Evolutionary conservation across 2,329 filamentous ascomycete species (phyloP), one percentile per base, ranked within the genome.

Genomic region (Trichoderma aggressivum): DNA sequence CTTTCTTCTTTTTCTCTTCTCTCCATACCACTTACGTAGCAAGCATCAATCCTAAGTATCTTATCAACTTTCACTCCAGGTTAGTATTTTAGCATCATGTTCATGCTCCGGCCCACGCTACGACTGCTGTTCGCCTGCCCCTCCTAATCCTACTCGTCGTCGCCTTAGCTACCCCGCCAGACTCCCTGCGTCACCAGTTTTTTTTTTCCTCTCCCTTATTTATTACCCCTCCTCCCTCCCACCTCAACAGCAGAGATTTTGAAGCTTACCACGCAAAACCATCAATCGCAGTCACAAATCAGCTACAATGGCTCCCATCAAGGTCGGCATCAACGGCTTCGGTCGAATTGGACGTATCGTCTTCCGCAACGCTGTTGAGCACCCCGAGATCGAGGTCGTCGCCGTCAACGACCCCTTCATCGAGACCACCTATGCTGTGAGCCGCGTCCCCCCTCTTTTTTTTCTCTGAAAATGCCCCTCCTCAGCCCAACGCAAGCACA

Each of bases 381-480:
- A 95, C 86, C 85, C 88, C 80, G 92, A 97, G 73, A 92, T 98
- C 82, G 89, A 97, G 80, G 88, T 99, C 80, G 94, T 98, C 80
- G 95, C 96, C 79, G 94, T 98, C 87, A 98, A 99, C 89, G 96
- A 98, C 85, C 96, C 96, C 79, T 98, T 99, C 92, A 98, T 99
- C 86, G 94, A 98, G 86, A 90, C 93, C 80, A 87, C 94, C 85
- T 98, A 98, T 86, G 96, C 96, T 84, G 95, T 97, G 91, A 88
- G 94, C 92, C 72, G 55, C 67, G 47, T 67, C 26, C 70, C 63
- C 71, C 60, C 55, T 36, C 64, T 71, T 26, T 61, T 43, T 43
- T 43, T 43, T 3, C 7, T 72, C 66, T 65, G 16, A 39, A 21
- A 43, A 21, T 72, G 63, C 64, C 64, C 70, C 34, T 34, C 56